phyloP scores from a whole-genome alignment of 2,329 filamentous ascomycete species.

The Talaromyces sp. region DNA sequence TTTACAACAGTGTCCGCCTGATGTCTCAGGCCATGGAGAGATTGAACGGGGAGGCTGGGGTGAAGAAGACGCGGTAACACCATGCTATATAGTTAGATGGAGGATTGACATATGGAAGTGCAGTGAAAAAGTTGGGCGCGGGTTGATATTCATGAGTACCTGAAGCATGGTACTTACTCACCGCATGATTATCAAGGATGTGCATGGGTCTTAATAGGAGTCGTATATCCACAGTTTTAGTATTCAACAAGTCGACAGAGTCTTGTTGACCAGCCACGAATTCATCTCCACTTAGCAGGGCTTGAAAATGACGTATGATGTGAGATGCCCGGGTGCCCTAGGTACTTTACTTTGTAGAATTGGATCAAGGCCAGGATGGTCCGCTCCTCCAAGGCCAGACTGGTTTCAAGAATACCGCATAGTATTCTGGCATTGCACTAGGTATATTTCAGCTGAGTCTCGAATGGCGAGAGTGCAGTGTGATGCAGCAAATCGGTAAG shows the following conservation, averaged over 20 bases:
- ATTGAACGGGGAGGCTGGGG: background rate
- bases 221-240: background rate
- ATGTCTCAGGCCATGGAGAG: slow-evolving; percentile 15
- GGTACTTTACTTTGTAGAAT: background rate
- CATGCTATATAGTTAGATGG: background rate
- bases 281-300: background rate
- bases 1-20: slow-evolving; percentile 17
- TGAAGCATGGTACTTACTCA: background rate
- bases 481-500: background rate
- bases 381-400: background rate
- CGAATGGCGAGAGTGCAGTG: background rate
- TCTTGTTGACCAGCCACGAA: background rate
- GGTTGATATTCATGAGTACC: background rate
- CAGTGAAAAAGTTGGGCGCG: background rate
- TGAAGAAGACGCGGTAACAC: slow-evolving; percentile 7
- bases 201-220: background rate
- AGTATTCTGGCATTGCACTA: no score
- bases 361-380: background rate
- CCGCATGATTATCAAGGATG: background rate
- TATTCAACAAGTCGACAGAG: background rate
- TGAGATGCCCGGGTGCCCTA: background rate
- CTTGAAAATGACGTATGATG: background rate
- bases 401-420: no score
- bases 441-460: background rate
- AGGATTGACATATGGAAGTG: background rate